Conservation (phyloP, 1,139 yeast species). For the Taphrina betulina region DNA sequence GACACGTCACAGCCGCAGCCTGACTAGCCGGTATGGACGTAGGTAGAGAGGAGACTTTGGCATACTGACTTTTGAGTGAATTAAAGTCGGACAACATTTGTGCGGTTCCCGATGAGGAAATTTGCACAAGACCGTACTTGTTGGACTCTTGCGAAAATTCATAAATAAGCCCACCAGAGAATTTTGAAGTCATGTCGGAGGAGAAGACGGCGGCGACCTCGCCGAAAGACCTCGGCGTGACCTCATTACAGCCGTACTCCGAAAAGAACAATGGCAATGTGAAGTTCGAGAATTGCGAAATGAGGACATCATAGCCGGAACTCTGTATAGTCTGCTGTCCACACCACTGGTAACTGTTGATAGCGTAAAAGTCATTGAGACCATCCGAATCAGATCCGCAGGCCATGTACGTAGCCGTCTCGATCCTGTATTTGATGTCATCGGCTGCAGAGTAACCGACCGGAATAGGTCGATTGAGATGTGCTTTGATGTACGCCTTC, state of each 20-base stretch:
- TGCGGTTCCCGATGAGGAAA: slow-evolving; percentile 41
- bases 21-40: slow-evolving; percentile 37
- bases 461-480: slow-evolving; percentile 68
- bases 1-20: slow-evolving; percentile 40
- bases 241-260: slow-evolving; percentile 69
- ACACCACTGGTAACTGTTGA: slow-evolving; percentile 91
- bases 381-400: slow-evolving; percentile 60
- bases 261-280: slow-evolving; percentile 81
- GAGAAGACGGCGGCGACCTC: slow-evolving; percentile 61
- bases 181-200: slow-evolving; percentile 52
- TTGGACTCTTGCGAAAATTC: slow-evolving; percentile 70
- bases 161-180: slow-evolving; percentile 78
- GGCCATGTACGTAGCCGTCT: slow-evolving; percentile 77
- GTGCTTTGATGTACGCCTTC: slow-evolving; percentile 70
- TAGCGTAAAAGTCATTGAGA: slow-evolving; percentile 75
- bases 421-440: slow-evolving; percentile 65
- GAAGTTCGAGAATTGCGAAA: slow-evolving; percentile 60
- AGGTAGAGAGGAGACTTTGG: slow-evolving; percentile 43
- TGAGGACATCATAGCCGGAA: slow-evolving; percentile 69
- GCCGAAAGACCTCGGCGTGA: slow-evolving; percentile 61
- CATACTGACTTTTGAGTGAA: slow-evolving; percentile 56
- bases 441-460: slow-evolving; percentile 95
- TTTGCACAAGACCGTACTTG: slow-evolving; percentile 71
- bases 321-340: slow-evolving; percentile 61
- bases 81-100: slow-evolving; percentile 56